Base-by-base conservation (phyloP, 306 rosid genomes). In the Quillaja saponaria region DNA sequence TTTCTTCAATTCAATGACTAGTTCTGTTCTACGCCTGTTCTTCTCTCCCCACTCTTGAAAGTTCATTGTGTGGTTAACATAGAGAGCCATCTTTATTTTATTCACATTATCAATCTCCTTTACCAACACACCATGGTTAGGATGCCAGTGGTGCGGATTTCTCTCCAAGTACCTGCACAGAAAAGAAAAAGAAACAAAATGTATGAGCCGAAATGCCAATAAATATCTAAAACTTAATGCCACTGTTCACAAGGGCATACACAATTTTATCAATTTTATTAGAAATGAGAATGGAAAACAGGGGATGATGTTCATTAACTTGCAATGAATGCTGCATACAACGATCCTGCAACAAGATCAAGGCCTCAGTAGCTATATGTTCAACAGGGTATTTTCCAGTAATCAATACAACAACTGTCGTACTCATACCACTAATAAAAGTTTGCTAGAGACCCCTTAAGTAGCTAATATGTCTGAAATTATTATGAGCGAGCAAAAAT, bases 1-100 rank as follows among this genome's bases (percentile, higher is more conserved):
- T 67, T 61, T 88, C 84, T 92, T 92, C 57, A 92, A 58, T 79
- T 92, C 95, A 17, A 88, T 45, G 15, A 92, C 73, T n/a, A 92
- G 72, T 0, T 88, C 94, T 1, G 98, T 81, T 76, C 90, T 85
- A 34, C 95, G 69, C 62, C 62, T 79, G 74, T 10, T 81, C 80
- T 42, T 88, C 16, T 86, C 95, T 0, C 72, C 82, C 1, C 59
- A 72, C 61, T 92, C 88, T 52, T 88, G 96, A 68, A 92, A 92
- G 71, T 88, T 92, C 37, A 88, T 88, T 71, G 98, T 88, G 74
- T 86, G 98, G 35, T 71, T 81, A 11, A 88, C 66, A 19, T 45
- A 58, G 0, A 82, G 61, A 39, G 6, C 86, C 73, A 88, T 82
- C 67, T 72, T 75, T 84, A 92, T 79, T 80, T 78, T 88, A 88